phyloP scores from a whole-genome alignment of 306 rosid genomes.

The Sechiopsis laciniata region DNA sequence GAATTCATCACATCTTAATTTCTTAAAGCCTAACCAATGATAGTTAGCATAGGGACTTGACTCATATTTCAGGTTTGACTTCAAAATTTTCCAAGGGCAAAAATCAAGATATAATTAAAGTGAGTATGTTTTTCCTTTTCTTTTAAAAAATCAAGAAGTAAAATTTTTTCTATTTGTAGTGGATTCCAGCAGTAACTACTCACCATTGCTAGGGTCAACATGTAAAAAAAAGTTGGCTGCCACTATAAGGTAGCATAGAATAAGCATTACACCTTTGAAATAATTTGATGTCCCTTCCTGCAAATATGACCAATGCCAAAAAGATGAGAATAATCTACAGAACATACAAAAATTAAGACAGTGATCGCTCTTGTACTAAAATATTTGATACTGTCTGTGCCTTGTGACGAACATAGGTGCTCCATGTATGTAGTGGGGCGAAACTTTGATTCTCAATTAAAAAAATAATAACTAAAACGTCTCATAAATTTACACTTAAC shows the following conservation, averaged over 20 bases:
- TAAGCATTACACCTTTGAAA: slow-evolving; percentile 91
- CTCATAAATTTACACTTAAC: neutral
- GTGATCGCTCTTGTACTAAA: neutral
- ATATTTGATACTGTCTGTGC: neutral
- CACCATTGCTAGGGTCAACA: slow-evolving; percentile 72
- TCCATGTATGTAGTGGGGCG: too few species aligned
- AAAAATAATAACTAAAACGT: too few species aligned
- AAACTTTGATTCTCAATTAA: too few species aligned
- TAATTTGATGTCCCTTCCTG: slow-evolving; percentile 93
- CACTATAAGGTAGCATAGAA: slow-evolving; percentile 84
- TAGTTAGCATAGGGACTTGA: too few species aligned
- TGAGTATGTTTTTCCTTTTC: neutral
- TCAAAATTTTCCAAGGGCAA: too few species aligned
- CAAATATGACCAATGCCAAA: slow-evolving; percentile 21
- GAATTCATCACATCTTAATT: too few species aligned
- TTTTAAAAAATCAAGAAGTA: neutral
- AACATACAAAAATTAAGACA: neutral
- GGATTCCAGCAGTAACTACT: slow-evolving; percentile 26
- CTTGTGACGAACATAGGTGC: too few species aligned
- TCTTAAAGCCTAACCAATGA: too few species aligned
- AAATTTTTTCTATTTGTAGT: neutral
- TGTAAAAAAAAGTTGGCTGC: slow-evolving; percentile 92
- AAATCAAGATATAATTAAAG: too few species aligned
- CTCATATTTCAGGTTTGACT: too few species aligned
- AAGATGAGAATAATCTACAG: neutral